Conservation (phyloP, 805 yeast species). For the Candida piceae region DNA sequence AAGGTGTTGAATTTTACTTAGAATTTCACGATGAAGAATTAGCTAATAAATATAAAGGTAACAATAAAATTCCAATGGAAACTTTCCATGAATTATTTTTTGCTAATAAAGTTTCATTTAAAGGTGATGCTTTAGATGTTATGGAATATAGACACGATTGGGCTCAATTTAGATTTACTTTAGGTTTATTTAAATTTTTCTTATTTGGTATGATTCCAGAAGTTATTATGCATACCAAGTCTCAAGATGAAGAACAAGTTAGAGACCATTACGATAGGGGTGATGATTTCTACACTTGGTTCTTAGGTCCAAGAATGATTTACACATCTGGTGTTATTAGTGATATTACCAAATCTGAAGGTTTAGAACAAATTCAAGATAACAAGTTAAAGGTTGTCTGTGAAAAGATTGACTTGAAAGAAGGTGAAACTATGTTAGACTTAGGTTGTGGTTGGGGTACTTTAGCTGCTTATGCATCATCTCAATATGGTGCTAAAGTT, state of each 20-base stretch:
- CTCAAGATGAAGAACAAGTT: slow-evolving; percentile 95
- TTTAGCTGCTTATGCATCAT: slow-evolving; percentile 76
- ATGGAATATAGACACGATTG: slow-evolving; percentile 89
- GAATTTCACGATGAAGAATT: slow-evolving; percentile 74
- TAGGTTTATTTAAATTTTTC: slow-evolving; percentile 72
- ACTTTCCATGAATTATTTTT: slow-evolving; percentile 87
- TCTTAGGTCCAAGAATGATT: slow-evolving; percentile 90
- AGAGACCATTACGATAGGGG: slow-evolving; percentile 95
- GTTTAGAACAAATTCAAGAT: slow-evolving; percentile 80
- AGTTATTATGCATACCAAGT: slow-evolving; percentile 84
- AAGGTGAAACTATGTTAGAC: slow-evolving; percentile 75
- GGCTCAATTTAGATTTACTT: slow-evolving; percentile 77
- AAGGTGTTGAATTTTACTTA: slow-evolving; percentile 73
- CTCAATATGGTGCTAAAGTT: slow-evolving; percentile 76
- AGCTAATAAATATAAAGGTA: slow-evolving; percentile 64
- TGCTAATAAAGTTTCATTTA: slow-evolving; percentile 77
- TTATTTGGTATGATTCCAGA: slow-evolving; percentile 88
- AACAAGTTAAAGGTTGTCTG: slow-evolving; percentile 84
- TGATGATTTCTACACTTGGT: slow-evolving; percentile 92
- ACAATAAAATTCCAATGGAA: slow-evolving; percentile 81
- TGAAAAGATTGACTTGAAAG: slow-evolving; percentile 70
- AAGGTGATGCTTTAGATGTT: slow-evolving; percentile 80
- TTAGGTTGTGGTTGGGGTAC: slow-evolving; percentile 98
- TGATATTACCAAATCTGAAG: slow-evolving; percentile 65
- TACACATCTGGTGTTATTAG: slow-evolving; percentile 83